These are phyloP conservation scores for Grosmannia huntii DNA, from an alignment of 2,329 filamentous ascomycete genomes.

Conservation along the genomic window DNA sequence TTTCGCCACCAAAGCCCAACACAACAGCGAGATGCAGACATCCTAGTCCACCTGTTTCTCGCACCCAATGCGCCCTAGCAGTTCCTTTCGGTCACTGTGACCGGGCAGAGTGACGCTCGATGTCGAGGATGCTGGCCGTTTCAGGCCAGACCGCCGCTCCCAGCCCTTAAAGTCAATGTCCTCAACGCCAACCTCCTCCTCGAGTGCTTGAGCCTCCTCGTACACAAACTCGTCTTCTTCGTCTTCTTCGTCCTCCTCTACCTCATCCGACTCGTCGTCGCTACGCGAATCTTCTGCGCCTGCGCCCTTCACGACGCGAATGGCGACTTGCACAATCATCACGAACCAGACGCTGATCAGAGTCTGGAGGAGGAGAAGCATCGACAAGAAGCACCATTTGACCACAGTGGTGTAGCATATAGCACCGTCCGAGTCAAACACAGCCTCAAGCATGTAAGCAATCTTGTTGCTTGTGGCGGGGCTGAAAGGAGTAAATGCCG, in stretches of 20 bases:
- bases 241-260: slow-evolving; percentile 37
- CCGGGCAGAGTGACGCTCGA: slow-evolving; percentile 54
- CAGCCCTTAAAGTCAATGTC: slow-evolving; percentile 53
- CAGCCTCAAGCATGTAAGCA: slow-evolving; percentile 59
- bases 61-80: slow-evolving; percentile 71
- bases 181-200: slow-evolving; percentile 67
- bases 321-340: slow-evolving; percentile 75
- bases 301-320: slow-evolving; percentile 63
- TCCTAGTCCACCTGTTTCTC: slow-evolving; percentile 53
- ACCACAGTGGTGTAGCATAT: slow-evolving; percentile 71
- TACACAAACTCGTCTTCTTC: slow-evolving; percentile 48
- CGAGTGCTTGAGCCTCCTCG: slow-evolving; percentile 42
- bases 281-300: slow-evolving; percentile 77
- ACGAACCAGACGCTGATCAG: slow-evolving; percentile 77
- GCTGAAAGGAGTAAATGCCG: slow-evolving; percentile 1
- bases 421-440: slow-evolving; percentile 54
- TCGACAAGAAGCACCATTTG: slow-evolving; percentile 62
- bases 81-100: slow-evolving; percentile 65
- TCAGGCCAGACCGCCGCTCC: slow-evolving; percentile 43
- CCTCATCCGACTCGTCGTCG: slow-evolving; percentile 67
- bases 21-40: neutral
- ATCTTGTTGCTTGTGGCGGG: slow-evolving; percentile 25
- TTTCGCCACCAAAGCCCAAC: neutral
- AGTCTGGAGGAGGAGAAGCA: slow-evolving; percentile 65
- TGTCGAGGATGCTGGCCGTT: slow-evolving; percentile 37